Evolutionary conservation across 176 grass and related monocot genomes (phyloP).

Genomic region (Hsuehochloa calcarea): DNA sequence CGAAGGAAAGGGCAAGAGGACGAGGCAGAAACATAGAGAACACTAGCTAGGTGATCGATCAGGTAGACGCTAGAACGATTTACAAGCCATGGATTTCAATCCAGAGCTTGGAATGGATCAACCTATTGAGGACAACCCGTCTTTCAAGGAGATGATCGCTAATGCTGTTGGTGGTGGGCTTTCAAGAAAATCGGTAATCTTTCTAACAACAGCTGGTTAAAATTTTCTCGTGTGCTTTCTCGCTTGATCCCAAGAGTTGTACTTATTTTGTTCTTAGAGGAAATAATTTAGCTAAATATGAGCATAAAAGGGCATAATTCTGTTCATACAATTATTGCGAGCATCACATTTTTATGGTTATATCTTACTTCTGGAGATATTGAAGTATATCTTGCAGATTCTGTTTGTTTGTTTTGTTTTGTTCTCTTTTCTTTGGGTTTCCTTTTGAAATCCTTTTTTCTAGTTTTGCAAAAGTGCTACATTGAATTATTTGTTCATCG

Average conservation of each 20-base stretch:
- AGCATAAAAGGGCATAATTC: not conserved
- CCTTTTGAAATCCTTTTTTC: not conserved
- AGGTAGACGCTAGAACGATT: not conserved
- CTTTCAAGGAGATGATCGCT: not conserved
- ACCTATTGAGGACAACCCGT: not conserved
- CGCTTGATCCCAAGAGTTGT: not conserved
- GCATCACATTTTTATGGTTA: not conserved
- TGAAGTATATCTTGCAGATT: not conserved
- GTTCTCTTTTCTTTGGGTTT: not conserved
- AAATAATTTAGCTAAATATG: not conserved
- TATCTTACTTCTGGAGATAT: not conserved
- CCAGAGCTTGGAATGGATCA: not conserved
- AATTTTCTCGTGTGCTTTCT: not conserved
- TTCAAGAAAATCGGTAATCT: not conserved
- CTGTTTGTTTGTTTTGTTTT: not conserved
- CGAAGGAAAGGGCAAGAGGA: not conserved
- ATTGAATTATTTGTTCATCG: not conserved
- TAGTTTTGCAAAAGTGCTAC: not conserved
- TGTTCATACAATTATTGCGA: not conserved
- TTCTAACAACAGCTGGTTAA: not conserved
- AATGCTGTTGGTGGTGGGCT: not conserved
- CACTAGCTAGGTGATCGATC: no score
- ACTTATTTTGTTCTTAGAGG: not conserved
- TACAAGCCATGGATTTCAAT: not conserved
- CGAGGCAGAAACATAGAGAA: not conserved